Percentiles rank a stretch among this genome's conserved stretches.
phyloP scores from a whole-genome alignment of 345 rosid species.

The Clausena lansium region DNA sequence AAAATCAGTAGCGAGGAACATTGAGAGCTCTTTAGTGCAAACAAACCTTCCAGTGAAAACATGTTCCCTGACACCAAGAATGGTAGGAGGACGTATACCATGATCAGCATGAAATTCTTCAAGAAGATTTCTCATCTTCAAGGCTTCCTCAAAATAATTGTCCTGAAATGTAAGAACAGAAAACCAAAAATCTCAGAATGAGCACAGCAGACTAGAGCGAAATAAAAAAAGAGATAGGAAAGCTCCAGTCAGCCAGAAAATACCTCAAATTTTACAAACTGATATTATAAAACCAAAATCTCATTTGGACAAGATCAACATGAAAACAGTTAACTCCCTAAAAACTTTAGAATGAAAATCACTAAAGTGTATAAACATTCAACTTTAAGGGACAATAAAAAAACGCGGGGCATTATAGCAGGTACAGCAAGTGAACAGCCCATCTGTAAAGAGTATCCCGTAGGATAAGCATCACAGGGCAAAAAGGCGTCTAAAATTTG shows the following conservation, averaged over 20 bases:
- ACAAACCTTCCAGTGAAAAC: slow-evolving; percentile 92
- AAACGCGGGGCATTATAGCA: background rate
- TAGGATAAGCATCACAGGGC: background rate
- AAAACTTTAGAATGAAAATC: background rate
- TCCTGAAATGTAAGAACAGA: slow-evolving; percentile 44
- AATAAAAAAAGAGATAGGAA: background rate
- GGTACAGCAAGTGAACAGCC: background rate
- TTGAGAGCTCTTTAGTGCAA: background rate
- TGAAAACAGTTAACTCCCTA: background rate
- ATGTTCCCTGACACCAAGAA: slow-evolving; percentile 97
- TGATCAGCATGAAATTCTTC: slow-evolving; percentile 85
- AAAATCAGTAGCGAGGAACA: background rate
- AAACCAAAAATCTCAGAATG: background rate
- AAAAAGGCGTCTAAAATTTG: background rate
- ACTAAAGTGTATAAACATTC: background rate
- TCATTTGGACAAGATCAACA: background rate
- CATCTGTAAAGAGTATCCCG: background rate
- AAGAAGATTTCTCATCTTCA: slow-evolving; percentile 96
- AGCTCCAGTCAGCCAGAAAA: background rate
- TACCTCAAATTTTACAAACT: background rate
- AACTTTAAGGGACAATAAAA: background rate
- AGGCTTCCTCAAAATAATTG: slow-evolving; percentile 97
- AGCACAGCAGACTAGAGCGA: slow-evolving; percentile 4
- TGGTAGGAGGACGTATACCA: slow-evolving; percentile 89
- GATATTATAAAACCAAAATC: background rate